Percentiles rank a stretch among this genome's conserved stretches.
Evolutionary conservation across 192 early-diverging fungal species (phyloP).

Genomic region (Blastocladiella britannica): DNA sequence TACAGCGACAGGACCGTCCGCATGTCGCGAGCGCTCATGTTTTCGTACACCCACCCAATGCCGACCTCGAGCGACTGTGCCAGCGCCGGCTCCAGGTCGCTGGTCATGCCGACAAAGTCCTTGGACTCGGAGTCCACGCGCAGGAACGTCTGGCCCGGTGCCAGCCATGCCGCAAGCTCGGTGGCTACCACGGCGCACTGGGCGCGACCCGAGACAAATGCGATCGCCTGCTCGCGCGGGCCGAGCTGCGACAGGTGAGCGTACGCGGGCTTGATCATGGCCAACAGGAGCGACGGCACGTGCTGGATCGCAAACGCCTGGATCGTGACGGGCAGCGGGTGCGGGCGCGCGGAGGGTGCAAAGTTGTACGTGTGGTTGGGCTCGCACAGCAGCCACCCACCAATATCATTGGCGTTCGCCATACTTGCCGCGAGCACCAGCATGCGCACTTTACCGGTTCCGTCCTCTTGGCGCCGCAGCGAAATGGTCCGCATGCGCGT

Average conservation of each 20-base stretch:
- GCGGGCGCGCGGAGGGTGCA: slow-evolving; percentile 72
- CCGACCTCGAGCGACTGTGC: slow-evolving; percentile 50
- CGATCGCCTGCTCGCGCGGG: slow-evolving; percentile 47
- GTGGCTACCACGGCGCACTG: slow-evolving; percentile 71
- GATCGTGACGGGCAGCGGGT: slow-evolving; percentile 88
- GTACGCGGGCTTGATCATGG: slow-evolving; percentile 75
- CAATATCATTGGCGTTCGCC: slow-evolving; percentile 94
- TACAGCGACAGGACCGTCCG: slow-evolving; percentile 53
- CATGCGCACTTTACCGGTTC: slow-evolving; percentile 61
- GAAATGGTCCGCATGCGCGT: slow-evolving; percentile 80
- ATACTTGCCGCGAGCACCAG: slow-evolving; percentile 72
- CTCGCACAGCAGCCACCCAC: slow-evolving; percentile 85
- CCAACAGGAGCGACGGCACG: slow-evolving; percentile 86
- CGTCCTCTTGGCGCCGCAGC: slow-evolving; percentile 23
- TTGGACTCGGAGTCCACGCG: slow-evolving; percentile 43
- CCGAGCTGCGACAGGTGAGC: slow-evolving; percentile 37
- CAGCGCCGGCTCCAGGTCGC: slow-evolving; percentile 53
- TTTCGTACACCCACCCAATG: slow-evolving; percentile 84
- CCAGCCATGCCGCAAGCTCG: slow-evolving; percentile 60
- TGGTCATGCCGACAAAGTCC: slow-evolving; percentile 24
- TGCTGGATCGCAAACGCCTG: slow-evolving; percentile 79
- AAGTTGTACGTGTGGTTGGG: slow-evolving; percentile 75
- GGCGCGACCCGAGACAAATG: slow-evolving; percentile 80
- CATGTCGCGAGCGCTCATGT: slow-evolving; percentile 51
- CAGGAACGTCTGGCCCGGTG: slow-evolving; percentile 60